Conservation (phyloP, 2,329 filamentous ascomycete species). For the Cercospora sojina region DNA sequence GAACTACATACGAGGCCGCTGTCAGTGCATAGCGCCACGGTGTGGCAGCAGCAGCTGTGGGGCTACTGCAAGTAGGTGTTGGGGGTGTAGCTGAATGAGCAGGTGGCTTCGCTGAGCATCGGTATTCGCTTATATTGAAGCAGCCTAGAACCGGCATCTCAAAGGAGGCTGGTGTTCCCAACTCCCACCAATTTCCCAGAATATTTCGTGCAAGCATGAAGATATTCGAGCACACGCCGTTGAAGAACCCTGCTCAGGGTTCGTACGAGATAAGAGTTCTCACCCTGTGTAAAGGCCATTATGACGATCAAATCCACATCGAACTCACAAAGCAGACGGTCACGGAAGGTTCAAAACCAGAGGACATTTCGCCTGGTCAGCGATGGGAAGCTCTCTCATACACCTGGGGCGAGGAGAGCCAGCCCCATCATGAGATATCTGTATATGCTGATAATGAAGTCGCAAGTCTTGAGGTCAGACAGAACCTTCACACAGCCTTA, state of each 20-base stretch:
- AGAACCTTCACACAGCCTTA: constrained; percentile 11
- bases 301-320: neutral
- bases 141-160: neutral
- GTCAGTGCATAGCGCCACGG: neutral
- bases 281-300: neutral
- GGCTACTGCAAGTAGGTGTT: neutral
- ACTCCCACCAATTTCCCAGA: neutral
- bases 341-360: neutral
- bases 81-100: neutral
- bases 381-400: neutral
- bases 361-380: neutral
- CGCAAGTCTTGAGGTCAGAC: neutral
- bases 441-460: neutral
- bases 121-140: too few species aligned
- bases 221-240: neutral
- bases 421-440: neutral
- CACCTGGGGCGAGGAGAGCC: neutral
- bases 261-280: neutral
- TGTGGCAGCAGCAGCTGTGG: neutral
- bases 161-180: neutral
- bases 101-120: neutral
- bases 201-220: neutral
- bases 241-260: neutral
- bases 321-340: neutral
- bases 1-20: neutral